Base-by-base conservation (phyloP, 257 asterid species). In the Capsicum rhomboideum region DNA sequence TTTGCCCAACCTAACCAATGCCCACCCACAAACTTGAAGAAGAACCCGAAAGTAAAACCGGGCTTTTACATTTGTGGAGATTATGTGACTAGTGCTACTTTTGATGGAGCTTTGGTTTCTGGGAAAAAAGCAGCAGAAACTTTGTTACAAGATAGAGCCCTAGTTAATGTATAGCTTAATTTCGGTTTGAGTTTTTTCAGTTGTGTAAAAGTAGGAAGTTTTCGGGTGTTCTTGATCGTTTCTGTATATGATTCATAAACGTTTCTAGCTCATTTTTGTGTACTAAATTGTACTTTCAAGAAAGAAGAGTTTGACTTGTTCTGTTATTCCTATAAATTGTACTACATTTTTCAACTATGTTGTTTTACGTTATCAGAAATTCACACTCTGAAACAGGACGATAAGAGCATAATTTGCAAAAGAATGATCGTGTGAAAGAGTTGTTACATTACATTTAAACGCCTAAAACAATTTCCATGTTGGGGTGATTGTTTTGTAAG, bases 81-180 rank as follows among this genome's bases (percentile, higher is more conserved):
- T 90, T 92, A 94, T 87, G 91, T 92, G 87, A 90, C 95, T 0
- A 94, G 91, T 85, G 97, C 98, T 3, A 94, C 99, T 6, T 96
- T 96, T 78, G 99, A 96, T 82, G 99, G 98, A 61, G 98, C 99
- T 12, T 84, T 96, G 89, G 94, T 90, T 71, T 94, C 99, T 7
- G 99, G 99, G 82, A 90, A 94, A 94, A 91, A 90, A 87, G 98
- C 98, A 11, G 98, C 71, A 1, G 97, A 96, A 86, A 98, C 98
- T 64, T 83, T 96, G 89, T 54, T 96, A 90, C 90, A 83, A 83
- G 98, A 94, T 82, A 88, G 87, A 80, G 91, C 90, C 4, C 78
- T 68, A 13, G 37, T 88, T 53, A 83, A 53, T 85, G 90, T 86
- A 56, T 91, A 91, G 90, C 54, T 72, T 14, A 14, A 75, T 75